These are phyloP conservation scores for Beta vulgaris DNA, from an alignment of 148 eudicot species.

Conservation along the genomic window DNA sequence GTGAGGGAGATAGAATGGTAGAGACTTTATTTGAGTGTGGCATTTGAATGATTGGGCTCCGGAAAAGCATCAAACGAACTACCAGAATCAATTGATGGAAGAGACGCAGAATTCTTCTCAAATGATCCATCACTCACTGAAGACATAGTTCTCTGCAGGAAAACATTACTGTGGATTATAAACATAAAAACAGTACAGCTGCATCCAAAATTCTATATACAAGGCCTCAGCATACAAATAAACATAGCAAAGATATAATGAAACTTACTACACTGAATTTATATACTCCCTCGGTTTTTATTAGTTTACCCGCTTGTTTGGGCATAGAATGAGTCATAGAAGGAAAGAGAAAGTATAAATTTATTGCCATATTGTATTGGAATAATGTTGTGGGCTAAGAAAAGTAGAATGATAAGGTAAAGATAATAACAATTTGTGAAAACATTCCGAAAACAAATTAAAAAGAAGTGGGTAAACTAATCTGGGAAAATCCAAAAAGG, in stretches of 20 bases:
- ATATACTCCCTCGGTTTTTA: too few species aligned
- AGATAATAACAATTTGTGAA: too few species aligned
- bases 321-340: too few species aligned
- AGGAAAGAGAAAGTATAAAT: too few species aligned
- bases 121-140: slow-evolving; percentile 62
- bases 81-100: slow-evolving; percentile 43
- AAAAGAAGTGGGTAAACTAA: too few species aligned
- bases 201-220: background rate
- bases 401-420: too few species aligned
- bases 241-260: background rate
- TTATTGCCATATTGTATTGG: background rate
- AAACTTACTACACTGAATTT: background rate
- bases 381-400: too few species aligned
- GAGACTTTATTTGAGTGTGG: slow-evolving; percentile 32
- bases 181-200: background rate
- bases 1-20: slow-evolving; percentile 36
- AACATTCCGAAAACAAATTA: too few species aligned
- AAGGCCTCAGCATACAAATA: background rate
- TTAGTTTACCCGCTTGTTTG: too few species aligned
- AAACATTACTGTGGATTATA: slow-evolving; percentile 5
- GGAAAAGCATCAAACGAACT: slow-evolving; percentile 37
- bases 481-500: too few species aligned
- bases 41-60: slow-evolving; percentile 36
- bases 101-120: slow-evolving; percentile 48
- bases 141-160: slow-evolving; percentile 61